A percentile compares a stretch with the other conserved stretches of the same genome.
These are phyloP conservation scores for Schrenkiella parvula DNA, from an alignment of 345 rosid species.

Conservation along the genomic window DNA sequence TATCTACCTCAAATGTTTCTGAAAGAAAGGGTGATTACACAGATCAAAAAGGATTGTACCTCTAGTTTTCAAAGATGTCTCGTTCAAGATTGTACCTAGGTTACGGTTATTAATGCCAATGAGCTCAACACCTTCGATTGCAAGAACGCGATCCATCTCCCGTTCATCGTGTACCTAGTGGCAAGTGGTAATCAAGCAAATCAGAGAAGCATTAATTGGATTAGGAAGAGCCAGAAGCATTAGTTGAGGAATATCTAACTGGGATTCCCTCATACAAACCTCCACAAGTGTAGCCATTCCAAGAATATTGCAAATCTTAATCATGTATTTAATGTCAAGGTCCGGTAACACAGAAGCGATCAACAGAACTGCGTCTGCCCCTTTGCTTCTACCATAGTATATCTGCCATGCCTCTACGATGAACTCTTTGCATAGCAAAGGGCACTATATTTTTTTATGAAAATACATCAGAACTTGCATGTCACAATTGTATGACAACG, in stretches of 20 bases:
- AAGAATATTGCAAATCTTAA: conserved; percentile 82
- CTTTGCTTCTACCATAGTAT: conserved; percentile 77
- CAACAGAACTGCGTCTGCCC: conserved; percentile 85
- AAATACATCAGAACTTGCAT: conserved; percentile 18
- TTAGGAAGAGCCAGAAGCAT: conserved; percentile 2
- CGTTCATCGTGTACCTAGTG: conserved; percentile 82
- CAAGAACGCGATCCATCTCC: conserved; percentile 96
- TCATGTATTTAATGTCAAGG: conserved; percentile 87
- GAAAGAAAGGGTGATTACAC: conserved; percentile 15
- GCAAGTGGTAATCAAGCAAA: neutral
- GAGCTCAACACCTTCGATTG: conserved; percentile 81
- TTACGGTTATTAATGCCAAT: conserved; percentile 90
- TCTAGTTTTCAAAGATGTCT: neutral
- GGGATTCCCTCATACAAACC: conserved; percentile 32
- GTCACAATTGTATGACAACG: neutral
- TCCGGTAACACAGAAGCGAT: conserved; percentile 95
- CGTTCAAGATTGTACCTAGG: conserved; percentile 52
- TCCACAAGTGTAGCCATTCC: conserved; percentile 85
- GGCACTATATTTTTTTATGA: conserved; percentile 62
- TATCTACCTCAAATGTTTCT: conserved; percentile 89
- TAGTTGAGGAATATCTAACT: neutral
- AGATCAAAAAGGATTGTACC: neutral
- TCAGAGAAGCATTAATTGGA: neutral
- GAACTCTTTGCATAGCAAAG: conserved; percentile 87
- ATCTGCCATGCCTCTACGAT: conserved; percentile 94